A percentile compares a stretch with the other conserved stretches of the same genome.
Conservation (phyloP, 2,329 filamentous ascomycete genomes). For the Phaeosphaeria sp. region DNA sequence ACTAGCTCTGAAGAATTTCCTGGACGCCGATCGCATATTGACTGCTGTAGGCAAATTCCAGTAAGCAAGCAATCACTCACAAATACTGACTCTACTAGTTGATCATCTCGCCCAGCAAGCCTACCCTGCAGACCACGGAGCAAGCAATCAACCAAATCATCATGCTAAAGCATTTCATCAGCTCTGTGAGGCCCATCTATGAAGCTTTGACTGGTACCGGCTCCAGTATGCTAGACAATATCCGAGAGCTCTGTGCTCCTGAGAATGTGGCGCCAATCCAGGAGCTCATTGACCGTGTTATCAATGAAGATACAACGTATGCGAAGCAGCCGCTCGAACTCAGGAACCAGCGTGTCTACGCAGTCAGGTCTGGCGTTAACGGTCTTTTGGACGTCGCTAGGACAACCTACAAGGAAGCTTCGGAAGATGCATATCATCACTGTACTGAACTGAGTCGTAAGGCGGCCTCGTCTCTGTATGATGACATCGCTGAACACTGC, state of each 20-base stretch:
- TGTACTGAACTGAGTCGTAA: constrained; percentile 71
- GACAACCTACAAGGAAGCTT: constrained; percentile 88
- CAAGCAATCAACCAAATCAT: constrained; percentile 87
- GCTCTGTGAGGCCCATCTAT: constrained; percentile 70
- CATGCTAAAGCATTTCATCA: constrained; percentile 82
- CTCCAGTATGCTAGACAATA: constrained; percentile 69
- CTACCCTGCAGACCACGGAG: constrained; percentile 73
- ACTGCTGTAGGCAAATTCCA: constrained; percentile 64
- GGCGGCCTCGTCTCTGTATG: constrained; percentile 12
- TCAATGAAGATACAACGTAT: constrained; percentile 83
- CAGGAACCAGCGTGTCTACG: constrained; percentile 88
- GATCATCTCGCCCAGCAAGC: constrained; percentile 74
- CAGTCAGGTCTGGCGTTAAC: constrained; percentile 84
- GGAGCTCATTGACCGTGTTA: constrained; percentile 69
- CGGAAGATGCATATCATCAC: constrained; percentile 76
- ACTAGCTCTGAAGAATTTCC: constrained; percentile 71
- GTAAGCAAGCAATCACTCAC: neutral
- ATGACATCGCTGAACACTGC: neutral
- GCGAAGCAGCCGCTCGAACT: constrained; percentile 82
- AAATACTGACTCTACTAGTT: constrained; percentile 56
- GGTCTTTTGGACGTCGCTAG: constrained; percentile 87
- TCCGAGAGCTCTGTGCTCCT: constrained; percentile 73
- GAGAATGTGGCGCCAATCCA: constrained; percentile 67
- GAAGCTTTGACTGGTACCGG: constrained; percentile 70
- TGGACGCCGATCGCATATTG: constrained; percentile 81